Evolutionary conservation across 2,329 filamentous ascomycete genomes (phyloP), one percentile per base, ranked within the genome.

Genomic region (Xylariaceae sp.): DNA sequence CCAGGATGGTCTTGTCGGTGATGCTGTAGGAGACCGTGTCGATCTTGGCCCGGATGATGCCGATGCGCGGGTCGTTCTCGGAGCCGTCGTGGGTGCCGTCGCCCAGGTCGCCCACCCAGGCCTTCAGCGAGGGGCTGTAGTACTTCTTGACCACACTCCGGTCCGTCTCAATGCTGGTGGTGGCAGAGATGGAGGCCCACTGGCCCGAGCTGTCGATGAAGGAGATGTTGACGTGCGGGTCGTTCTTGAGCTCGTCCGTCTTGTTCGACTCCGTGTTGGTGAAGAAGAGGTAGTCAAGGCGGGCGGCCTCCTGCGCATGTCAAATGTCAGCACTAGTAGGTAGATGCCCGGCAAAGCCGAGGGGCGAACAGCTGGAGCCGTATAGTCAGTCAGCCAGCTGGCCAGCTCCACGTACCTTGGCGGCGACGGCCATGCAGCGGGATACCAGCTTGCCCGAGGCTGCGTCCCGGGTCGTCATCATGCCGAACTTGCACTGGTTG

Each of bases 241-340:
- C 80, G 36, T 68, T 66, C 36, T 75, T 68, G 26, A 94, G 71
- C 52, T 94, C 87, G 58, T 86, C 74, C 5, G 85, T 88, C 70
- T 94, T 94, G 63, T 85, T 78, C 8, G 84, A 88, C 57, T 90
- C 83, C 42, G 85, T 88, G 68, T 94, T 94, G 53, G 87, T 88
- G 67, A 92, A 82, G 72, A 94, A 94, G 58, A 94, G 73, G 36
- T 92, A 74, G 56, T 93, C 87, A 37, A 88, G 70, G 51, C 83
- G 83, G 44, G 80, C 80, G 41, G 71, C 68, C 61, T 93, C 86
- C 83, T 90, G 42, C 3, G n/a, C n/a, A n/a, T n/a, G n/a, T n/a
- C n/a, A n/a, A 26, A 8, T 26, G n/a, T 23, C 24, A 5, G n/a
- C n/a, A 14, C 15, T 26, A 26, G 24, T 29, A 28, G 35, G 5